A percentile compares a stretch with the other conserved stretches of the same genome.
These are phyloP conservation scores for Neurospora crassa DNA, from an alignment of 2,329 filamentous ascomycete genomes.

Conservation along the genomic window DNA sequence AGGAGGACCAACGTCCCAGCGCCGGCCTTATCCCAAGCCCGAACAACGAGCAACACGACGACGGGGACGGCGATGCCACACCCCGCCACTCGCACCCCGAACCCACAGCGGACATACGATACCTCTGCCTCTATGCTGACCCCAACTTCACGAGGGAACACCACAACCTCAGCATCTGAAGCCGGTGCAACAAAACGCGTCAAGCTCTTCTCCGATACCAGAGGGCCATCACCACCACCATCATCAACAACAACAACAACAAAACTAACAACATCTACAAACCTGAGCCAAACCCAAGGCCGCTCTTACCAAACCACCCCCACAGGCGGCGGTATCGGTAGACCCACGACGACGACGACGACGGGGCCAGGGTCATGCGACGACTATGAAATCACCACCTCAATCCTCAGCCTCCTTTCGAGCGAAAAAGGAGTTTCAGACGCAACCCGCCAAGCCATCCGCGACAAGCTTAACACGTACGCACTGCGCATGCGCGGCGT, in stretches of 20 bases:
- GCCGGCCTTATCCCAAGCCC: not conserved
- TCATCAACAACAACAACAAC: not conserved
- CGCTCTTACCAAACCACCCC: not conserved
- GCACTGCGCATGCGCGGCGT: slow-evolving; percentile 10
- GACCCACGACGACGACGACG: not conserved
- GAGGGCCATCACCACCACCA: not conserved
- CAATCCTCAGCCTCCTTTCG: slow-evolving; percentile 39
- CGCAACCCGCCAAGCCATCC: slow-evolving; percentile 27
- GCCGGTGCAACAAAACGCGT: not conserved
- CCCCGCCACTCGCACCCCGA: slow-evolving; percentile 14
- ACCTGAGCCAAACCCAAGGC: not conserved
- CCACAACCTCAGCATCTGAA: not conserved
- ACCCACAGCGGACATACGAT: slow-evolving; percentile 1
- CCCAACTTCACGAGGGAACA: not conserved
- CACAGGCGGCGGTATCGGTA: not conserved
- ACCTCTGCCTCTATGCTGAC: not conserved
- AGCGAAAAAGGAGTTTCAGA: slow-evolving; percentile 28
- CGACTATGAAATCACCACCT: slow-evolving; percentile 30
- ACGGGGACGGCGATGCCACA: not conserved
- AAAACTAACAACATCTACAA: not conserved
- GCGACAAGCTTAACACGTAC: slow-evolving; percentile 9
- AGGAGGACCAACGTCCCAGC: not conserved
- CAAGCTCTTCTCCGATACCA: not conserved
- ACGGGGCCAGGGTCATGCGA: slow-evolving; percentile 6
- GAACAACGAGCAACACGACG: not conserved